Percentiles rank a stretch among this genome's conserved stretches.
These are phyloP conservation scores for Aspergillus arachidicola DNA, from an alignment of 2,329 filamentous ascomycete species.

Conservation along the genomic window DNA sequence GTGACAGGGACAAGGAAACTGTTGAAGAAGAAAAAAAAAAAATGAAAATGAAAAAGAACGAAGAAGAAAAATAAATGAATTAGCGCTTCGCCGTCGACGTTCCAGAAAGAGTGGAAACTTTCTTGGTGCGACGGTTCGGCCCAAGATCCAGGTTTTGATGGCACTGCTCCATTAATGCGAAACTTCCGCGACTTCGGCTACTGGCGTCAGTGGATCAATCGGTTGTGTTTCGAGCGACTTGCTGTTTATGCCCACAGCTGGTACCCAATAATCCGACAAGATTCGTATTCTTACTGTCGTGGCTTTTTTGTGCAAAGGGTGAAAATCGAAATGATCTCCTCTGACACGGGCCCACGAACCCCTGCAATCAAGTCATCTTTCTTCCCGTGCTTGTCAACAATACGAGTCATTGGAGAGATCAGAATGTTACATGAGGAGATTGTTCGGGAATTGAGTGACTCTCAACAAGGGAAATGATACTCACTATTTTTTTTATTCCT, in stretches of 20 bases:
- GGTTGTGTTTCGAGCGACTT: slow-evolving; percentile 1
- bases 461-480: neutral
- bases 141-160: slow-evolving; percentile 24
- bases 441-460: slow-evolving; percentile 10
- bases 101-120: slow-evolving; percentile 26
- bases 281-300: neutral
- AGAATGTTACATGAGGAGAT: slow-evolving; percentile 13
- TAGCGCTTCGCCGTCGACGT: slow-evolving; percentile 14
- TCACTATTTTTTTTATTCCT: neutral
- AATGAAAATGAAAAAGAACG: slow-evolving; percentile 7
- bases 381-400: slow-evolving; percentile 7
- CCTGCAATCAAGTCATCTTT: slow-evolving; percentile 18
- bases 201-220: slow-evolving; percentile 8
- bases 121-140: slow-evolving; percentile 20
- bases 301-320: slow-evolving; percentile 1
- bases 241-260: neutral
- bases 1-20: slow-evolving; percentile 2
- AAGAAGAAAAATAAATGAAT: slow-evolving; percentile 16
- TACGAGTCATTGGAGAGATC: slow-evolving; percentile 16
- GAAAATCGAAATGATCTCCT: slow-evolving; percentile 11
- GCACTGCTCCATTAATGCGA: slow-evolving; percentile 22
- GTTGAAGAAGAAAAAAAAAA: slow-evolving; percentile 5
- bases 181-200: slow-evolving; percentile 17
- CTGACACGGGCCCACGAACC: slow-evolving; percentile 16
- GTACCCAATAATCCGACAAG: neutral